A percentile compares a stretch with the other conserved stretches of the same genome.
phyloP scores from a whole-genome alignment of 2,329 filamentous ascomycete species.

The Berkeleyomyces rouxiae region DNA sequence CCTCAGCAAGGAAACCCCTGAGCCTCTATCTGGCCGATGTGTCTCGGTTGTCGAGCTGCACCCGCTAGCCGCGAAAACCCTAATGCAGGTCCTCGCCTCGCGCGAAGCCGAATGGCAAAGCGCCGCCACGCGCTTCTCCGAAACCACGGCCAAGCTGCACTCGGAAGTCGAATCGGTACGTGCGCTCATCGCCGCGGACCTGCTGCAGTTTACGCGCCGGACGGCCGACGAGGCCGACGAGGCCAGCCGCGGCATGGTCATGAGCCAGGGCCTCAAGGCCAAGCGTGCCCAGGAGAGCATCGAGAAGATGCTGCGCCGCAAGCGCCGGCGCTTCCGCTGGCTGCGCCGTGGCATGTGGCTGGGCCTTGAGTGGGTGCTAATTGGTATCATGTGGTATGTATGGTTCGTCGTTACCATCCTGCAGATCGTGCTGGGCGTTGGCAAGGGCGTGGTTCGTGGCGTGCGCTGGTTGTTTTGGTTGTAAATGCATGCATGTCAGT shows the following conservation, averaged over 20 bases:
- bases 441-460: slow-evolving; percentile 40
- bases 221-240: slow-evolving; percentile 67
- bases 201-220: slow-evolving; percentile 44
- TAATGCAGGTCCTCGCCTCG: slow-evolving; percentile 30
- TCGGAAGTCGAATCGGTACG: slow-evolving; percentile 31
- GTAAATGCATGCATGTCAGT: slow-evolving; percentile 21
- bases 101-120: slow-evolving; percentile 40
- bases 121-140: slow-evolving; percentile 42
- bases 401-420: slow-evolving; percentile 77
- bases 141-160: slow-evolving; percentile 38
- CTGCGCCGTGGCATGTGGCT: slow-evolving; percentile 62
- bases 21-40: slow-evolving; percentile 19
- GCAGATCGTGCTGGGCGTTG: slow-evolving; percentile 45
- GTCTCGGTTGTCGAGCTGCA: slow-evolving; percentile 31
- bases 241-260: slow-evolving; percentile 58
- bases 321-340: slow-evolving; percentile 54
- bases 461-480: slow-evolving; percentile 78
- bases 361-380: slow-evolving; percentile 69
- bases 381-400: slow-evolving; percentile 85
- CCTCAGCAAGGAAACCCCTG: slow-evolving; percentile 22
- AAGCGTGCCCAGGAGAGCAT: slow-evolving; percentile 69
- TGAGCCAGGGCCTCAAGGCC: slow-evolving; percentile 59
- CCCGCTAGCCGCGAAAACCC: slow-evolving; percentile 33
- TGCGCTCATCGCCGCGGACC: slow-evolving; percentile 32
- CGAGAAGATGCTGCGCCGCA: slow-evolving; percentile 54